Evolutionary conservation across 139 green algal genomes (phyloP).

Genomic region (Chlorella sp.): DNA sequence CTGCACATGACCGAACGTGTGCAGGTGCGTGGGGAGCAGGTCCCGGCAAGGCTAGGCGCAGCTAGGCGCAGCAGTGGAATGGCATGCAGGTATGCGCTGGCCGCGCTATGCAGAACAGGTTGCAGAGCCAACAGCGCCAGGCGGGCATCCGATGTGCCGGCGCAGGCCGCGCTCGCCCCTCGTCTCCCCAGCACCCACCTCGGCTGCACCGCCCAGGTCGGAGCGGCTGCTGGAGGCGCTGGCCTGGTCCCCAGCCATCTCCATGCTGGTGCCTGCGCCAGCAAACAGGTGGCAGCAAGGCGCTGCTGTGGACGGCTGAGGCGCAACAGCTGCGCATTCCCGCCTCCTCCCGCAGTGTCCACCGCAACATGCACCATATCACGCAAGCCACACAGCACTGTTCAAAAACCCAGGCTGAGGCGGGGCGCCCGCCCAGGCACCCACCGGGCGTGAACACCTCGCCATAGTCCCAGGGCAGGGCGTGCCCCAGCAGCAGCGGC

Average conservation of each 20-base stretch:
- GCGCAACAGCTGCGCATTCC: too few species aligned
- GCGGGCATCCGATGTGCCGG: not conserved
- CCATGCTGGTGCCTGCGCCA: conserved; percentile 43
- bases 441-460: conserved; percentile 54
- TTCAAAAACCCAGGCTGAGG: not conserved
- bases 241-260: not conserved
- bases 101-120: too few species aligned
- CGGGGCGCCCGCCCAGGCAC: not conserved
- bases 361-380: too few species aligned
- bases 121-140: too few species aligned
- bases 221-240: not conserved
- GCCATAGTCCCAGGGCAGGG: conserved; percentile 48
- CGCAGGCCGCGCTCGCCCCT: not conserved
- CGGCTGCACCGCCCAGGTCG: not conserved
- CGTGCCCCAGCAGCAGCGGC: conserved; percentile 41
- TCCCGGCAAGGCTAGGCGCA: not conserved
- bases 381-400: not conserved
- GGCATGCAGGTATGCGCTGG: not conserved
- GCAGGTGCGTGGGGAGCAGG: too few species aligned
- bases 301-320: too few species aligned
- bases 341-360: too few species aligned
- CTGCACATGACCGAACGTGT: too few species aligned
- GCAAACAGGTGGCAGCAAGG: not conserved
- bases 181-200: not conserved
- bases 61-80: not conserved